Conservation (phyloP, 306 rosid genomes). For the Begonia masoniana region DNA sequence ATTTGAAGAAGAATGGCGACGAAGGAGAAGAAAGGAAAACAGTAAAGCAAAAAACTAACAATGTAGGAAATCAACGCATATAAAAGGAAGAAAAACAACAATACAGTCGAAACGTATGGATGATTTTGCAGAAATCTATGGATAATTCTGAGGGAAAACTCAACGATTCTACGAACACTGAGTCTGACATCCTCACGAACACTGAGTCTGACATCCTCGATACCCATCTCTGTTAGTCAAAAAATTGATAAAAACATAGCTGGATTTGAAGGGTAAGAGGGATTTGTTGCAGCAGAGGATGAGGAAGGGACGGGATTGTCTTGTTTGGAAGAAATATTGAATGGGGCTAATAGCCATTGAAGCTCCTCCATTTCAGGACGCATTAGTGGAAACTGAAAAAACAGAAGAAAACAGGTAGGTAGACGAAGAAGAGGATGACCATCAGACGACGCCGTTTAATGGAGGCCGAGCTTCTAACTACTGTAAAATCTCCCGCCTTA, state of each 20-base stretch:
- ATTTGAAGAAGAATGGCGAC: slow-evolving; percentile 8
- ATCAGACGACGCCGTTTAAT: neutral
- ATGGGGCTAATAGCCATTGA: slow-evolving; percentile 1
- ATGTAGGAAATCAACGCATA: slow-evolving; percentile 39
- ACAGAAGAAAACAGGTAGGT: slow-evolving; percentile 12
- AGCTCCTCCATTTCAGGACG: slow-evolving; percentile 52
- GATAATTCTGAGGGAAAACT: slow-evolving; percentile 21
- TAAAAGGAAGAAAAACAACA: slow-evolving; percentile 12
- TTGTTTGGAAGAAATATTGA: too few species aligned
- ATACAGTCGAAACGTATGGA: slow-evolving; percentile 31
- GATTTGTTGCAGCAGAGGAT: too few species aligned
- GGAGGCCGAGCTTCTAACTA: slow-evolving; percentile 1
- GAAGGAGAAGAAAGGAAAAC: slow-evolving; percentile 47
- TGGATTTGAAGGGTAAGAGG: too few species aligned
- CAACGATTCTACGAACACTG: slow-evolving; percentile 20
- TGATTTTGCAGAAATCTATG: slow-evolving; percentile 25
- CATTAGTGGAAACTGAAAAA: slow-evolving; percentile 12
- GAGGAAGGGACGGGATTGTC: too few species aligned
- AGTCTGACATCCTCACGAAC: slow-evolving; percentile 28
- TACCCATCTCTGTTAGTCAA: slow-evolving; percentile 31
- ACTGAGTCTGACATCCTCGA: slow-evolving; percentile 31
- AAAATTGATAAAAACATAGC: neutral
- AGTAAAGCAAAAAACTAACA: slow-evolving; percentile 27
- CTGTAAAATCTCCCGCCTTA: slow-evolving; percentile 9
- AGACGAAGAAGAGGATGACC: neutral